These are phyloP conservation scores for Avena insularis DNA, from an alignment of 176 grass and related monocot species.

Conservation along the genomic window DNA sequence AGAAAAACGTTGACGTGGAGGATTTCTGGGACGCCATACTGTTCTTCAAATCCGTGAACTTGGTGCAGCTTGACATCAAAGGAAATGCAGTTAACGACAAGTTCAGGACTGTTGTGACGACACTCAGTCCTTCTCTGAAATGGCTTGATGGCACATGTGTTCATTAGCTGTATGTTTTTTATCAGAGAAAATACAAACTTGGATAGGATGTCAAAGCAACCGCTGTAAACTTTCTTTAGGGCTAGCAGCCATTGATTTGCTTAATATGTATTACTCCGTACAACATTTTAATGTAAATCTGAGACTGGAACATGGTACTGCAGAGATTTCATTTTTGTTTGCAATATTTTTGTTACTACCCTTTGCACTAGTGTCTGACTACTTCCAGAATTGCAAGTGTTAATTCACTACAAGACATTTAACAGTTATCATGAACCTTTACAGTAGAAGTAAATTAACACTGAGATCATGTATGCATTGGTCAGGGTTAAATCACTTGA, in stretches of 20 bases:
- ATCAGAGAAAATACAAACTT: not conserved
- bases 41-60: slow-evolving; percentile 60
- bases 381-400: not conserved
- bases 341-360: not conserved
- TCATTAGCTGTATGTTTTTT: slow-evolving; percentile 34
- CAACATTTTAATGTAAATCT: slow-evolving; percentile 20
- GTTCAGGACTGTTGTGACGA: slow-evolving; percentile 50
- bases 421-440: not conserved
- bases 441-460: not conserved
- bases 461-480: not conserved
- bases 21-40: slow-evolving; percentile 72
- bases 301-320: not conserved
- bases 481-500: no score
- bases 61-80: slow-evolving; percentile 67
- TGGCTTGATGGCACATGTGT: slow-evolving; percentile 61
- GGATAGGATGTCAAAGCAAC: slow-evolving; percentile 4
- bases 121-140: slow-evolving; percentile 60
- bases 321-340: slow-evolving; percentile 13
- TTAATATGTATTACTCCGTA: slow-evolving; percentile 12
- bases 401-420: not conserved
- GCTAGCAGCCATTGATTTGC: slow-evolving; percentile 14
- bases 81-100: slow-evolving; percentile 66
- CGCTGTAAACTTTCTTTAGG: slow-evolving; percentile 12
- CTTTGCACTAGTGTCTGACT: not conserved
- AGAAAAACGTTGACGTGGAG: slow-evolving; percentile 46